These are phyloP conservation scores for Dactylellina sp. DNA, from an alignment of 2,329 filamentous ascomycete genomes.

Conservation along the genomic window DNA sequence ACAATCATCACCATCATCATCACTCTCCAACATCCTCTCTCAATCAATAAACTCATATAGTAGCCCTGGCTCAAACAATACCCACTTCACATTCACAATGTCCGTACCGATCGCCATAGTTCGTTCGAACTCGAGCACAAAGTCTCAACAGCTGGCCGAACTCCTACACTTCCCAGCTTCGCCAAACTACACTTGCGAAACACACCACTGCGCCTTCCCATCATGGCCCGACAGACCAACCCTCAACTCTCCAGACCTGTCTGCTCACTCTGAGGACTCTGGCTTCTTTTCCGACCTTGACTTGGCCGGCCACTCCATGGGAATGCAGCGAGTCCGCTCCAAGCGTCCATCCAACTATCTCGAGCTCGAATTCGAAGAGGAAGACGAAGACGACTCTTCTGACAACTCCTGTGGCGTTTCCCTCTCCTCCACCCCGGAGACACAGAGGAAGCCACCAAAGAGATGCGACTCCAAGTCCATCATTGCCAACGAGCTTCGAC, in stretches of 20 bases:
- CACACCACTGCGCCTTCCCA: slow-evolving; percentile 56
- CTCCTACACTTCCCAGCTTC: slow-evolving; percentile 52
- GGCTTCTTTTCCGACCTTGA: slow-evolving; percentile 57
- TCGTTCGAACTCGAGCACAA: slow-evolving; percentile 56
- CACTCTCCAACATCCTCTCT: slow-evolving; percentile 8
- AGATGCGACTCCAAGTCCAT: slow-evolving; percentile 56
- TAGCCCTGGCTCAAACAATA: slow-evolving; percentile 28
- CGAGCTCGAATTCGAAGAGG: slow-evolving; percentile 55
- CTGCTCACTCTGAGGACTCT: slow-evolving; percentile 49
- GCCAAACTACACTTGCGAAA: slow-evolving; percentile 54
- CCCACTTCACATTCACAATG: slow-evolving; percentile 32
- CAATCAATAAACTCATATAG: slow-evolving; percentile 3
- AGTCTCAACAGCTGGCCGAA: slow-evolving; percentile 52
- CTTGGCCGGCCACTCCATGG: slow-evolving; percentile 50
- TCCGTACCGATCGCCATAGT: slow-evolving; percentile 55
- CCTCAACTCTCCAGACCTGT: slow-evolving; percentile 53
- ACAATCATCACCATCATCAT: slow-evolving; percentile 5
- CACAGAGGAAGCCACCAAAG: slow-evolving; percentile 52
- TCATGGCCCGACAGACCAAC: slow-evolving; percentile 57
- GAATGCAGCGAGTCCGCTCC: slow-evolving; percentile 52
- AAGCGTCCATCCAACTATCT: slow-evolving; percentile 55
- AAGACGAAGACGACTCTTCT: slow-evolving; percentile 52
- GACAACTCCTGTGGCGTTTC: slow-evolving; percentile 53
- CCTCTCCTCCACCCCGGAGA: slow-evolving; percentile 48
- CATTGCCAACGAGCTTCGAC: slow-evolving; percentile 55